These are phyloP conservation scores for Stevia rebaudiana DNA, from an alignment of 140 eudicot species.

Conservation along the genomic window DNA sequence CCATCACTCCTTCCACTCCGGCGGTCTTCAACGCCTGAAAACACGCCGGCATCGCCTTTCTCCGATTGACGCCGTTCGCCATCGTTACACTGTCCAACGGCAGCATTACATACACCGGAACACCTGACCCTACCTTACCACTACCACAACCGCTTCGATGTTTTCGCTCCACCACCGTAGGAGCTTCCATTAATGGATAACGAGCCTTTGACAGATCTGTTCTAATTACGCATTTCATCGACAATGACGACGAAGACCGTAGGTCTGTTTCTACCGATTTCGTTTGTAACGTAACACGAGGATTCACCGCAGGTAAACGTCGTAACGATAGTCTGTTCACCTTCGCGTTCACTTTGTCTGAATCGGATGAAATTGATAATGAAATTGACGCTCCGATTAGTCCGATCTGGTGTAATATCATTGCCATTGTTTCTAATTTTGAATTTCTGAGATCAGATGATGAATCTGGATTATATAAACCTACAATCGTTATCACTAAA, in stretches of 20 bases:
- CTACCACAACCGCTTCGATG: constrained; percentile 18
- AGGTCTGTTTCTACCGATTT: constrained; percentile 36
- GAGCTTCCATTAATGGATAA: constrained; percentile 41
- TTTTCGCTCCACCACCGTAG: constrained; percentile 22
- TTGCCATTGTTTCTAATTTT: constrained; percentile 42
- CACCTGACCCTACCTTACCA: constrained; percentile 40
- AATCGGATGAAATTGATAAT: constrained; percentile 30
- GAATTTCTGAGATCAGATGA: neutral
- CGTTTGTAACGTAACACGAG: constrained; percentile 23
- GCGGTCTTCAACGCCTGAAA: constrained; percentile 75
- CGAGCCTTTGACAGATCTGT: constrained; percentile 65
- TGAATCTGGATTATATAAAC: neutral
- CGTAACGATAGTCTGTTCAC: constrained; percentile 19
- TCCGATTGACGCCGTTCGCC: constrained; percentile 58
- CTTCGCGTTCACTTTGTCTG: constrained; percentile 9
- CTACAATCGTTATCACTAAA: neutral
- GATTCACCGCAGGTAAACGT: too few relatives aligned
- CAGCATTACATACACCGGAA: constrained; percentile 97
- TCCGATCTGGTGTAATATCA: constrained; percentile 75
- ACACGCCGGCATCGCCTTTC: constrained; percentile 79
- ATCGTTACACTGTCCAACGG: constrained; percentile 87
- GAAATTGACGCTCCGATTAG: constrained; percentile 36
- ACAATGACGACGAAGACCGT: too few relatives aligned
- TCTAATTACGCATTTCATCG: constrained; percentile 46
- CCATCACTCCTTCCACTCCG: constrained; percentile 84